Evolutionary conservation across 768 basidiomycete species (phyloP).

Genomic region (Russula foetens): DNA sequence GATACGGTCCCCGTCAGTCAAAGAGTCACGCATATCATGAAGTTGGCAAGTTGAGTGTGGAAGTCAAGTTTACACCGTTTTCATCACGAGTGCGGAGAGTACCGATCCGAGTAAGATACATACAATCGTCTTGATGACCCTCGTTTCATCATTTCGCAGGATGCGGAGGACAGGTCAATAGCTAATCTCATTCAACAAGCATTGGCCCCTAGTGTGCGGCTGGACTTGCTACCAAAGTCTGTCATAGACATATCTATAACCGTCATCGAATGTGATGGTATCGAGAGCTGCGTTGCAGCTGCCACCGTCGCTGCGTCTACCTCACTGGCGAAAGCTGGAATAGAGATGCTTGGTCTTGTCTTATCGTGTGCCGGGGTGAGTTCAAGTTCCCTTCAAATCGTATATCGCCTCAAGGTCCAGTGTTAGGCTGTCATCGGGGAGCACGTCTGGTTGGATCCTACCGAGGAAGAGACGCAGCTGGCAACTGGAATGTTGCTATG

Average conservation of each 20-base stretch:
- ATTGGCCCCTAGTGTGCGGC: constrained; percentile 70
- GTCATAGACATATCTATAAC: constrained; percentile 87
- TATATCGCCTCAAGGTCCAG: constrained; percentile 8
- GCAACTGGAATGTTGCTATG: constrained; percentile 66
- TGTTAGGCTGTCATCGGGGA: constrained; percentile 46
- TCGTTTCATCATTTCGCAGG: constrained; percentile 40
- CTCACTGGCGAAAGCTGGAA: constrained; percentile 87
- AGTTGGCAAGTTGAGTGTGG: constrained; percentile 83
- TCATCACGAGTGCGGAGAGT: constrained; percentile 70
- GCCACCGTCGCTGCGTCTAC: constrained; percentile 83
- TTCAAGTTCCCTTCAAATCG: constrained; percentile 7
- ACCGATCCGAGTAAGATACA: constrained; percentile 68
- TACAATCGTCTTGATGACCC: not conserved
- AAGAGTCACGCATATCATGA: constrained; percentile 79
- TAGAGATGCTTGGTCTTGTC: constrained; percentile 86
- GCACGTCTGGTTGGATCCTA: constrained; percentile 76
- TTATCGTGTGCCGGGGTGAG: constrained; percentile 74
- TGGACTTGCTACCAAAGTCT: constrained; percentile 91
- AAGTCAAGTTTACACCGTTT: constrained; percentile 96
- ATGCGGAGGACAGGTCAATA: constrained; percentile 87
- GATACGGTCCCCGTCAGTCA: constrained; percentile 81
- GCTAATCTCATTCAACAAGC: constrained; percentile 82
- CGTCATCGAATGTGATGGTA: constrained; percentile 85
- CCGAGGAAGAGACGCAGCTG: constrained; percentile 49
- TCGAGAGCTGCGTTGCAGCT: constrained; percentile 82